phyloP scores from a whole-genome alignment of 2,329 filamentous ascomycete species.

The Colletotrichum sp. region DNA sequence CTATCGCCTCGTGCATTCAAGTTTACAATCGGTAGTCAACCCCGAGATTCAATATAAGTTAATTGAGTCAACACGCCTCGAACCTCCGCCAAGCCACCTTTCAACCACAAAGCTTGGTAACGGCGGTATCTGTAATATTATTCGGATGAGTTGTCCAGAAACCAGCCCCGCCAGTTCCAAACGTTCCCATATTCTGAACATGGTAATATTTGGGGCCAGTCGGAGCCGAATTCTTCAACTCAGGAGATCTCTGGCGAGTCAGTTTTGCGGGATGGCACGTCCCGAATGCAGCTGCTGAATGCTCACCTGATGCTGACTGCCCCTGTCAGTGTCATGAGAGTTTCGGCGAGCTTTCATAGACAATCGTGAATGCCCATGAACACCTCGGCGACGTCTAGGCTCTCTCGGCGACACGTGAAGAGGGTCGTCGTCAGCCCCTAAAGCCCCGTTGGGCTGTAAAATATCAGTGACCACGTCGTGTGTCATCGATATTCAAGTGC shows the following conservation, averaged over 20 bases:
- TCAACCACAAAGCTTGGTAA: neutral
- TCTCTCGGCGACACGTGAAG: neutral
- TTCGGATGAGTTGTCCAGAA: neutral
- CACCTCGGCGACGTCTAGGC: neutral
- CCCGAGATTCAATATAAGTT: neutral
- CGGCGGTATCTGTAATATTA: neutral
- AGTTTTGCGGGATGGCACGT: neutral
- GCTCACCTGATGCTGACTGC: neutral
- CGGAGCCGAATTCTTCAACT: neutral
- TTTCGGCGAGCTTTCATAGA: neutral
- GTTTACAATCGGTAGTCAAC: neutral
- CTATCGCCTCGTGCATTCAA: neutral
- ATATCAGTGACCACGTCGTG: neutral
- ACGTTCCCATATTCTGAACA: neutral
- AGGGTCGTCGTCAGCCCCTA: neutral
- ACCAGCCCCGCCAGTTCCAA: neutral
- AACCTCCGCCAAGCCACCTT: neutral
- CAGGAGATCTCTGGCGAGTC: neutral
- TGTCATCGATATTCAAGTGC: neutral
- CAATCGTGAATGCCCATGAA: neutral
- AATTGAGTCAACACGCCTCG: neutral
- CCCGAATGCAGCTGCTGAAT: neutral
- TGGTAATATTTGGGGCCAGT: neutral
- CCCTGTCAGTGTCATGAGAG: neutral
- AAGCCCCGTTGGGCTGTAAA: neutral